A percentile compares a stretch with the other conserved stretches of the same genome.
Evolutionary conservation across 352 stramenopile species (phyloP).

Genomic region (Globisporangium echinulatum): DNA sequence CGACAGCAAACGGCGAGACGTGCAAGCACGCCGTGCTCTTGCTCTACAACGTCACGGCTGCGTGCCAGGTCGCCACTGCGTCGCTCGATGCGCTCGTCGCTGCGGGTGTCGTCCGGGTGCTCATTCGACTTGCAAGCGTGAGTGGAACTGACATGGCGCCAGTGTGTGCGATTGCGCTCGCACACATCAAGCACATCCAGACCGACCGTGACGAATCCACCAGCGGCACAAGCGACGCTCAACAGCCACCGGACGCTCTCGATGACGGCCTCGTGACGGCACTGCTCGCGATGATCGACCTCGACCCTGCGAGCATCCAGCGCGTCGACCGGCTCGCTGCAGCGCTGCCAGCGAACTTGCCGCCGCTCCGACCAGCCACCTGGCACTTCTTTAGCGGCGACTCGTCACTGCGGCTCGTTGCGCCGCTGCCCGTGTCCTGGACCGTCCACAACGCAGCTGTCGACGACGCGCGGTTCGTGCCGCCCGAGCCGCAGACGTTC

Average conservation of each 20-base stretch:
- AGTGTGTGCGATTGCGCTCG: constrained; percentile 58
- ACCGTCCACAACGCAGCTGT: constrained; percentile 61
- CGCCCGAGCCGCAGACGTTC: constrained; percentile 55
- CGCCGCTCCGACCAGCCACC: constrained; percentile 31
- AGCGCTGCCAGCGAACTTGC: constrained; percentile 37
- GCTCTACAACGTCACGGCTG: constrained; percentile 64
- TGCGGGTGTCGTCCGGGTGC: constrained; percentile 42
- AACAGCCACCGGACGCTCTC: constrained; percentile 45
- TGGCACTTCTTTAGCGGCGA: constrained; percentile 51
- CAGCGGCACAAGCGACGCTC: constrained; percentile 13
- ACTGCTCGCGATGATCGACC: constrained; percentile 75
- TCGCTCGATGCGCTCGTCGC: constrained; percentile 46
- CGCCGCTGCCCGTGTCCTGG: constrained; percentile 57
- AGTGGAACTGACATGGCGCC: constrained; percentile 55
- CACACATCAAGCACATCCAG: constrained; percentile 71
- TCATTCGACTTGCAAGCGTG: constrained; percentile 51
- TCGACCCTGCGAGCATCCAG: constrained; percentile 59
- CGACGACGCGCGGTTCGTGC: constrained; percentile 65
- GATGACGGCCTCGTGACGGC: constrained; percentile 61
- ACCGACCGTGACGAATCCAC: constrained; percentile 32
- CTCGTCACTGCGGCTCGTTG: constrained; percentile 31
- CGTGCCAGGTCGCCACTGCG: constrained; percentile 23
- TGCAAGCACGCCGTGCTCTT: constrained; percentile 58
- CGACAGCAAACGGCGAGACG: constrained; percentile 28
- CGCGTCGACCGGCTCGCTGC: constrained; percentile 58